These are phyloP conservation scores for Scheffersomyces spartinae DNA, from an alignment of 805 yeast species.

Conservation along the genomic window DNA sequence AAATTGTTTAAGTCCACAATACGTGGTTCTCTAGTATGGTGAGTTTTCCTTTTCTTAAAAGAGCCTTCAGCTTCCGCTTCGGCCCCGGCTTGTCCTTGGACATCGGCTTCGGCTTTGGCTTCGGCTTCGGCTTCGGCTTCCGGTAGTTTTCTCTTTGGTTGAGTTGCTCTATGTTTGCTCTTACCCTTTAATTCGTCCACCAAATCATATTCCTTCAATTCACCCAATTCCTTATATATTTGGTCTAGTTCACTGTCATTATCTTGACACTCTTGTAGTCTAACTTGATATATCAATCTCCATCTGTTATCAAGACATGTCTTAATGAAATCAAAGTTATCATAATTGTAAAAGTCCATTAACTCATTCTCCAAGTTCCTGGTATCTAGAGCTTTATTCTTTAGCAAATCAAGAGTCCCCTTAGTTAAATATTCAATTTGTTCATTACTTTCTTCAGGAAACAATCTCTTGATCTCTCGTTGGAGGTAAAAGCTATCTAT, in stretches of 20 bases:
- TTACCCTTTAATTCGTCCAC: constrained; percentile 23
- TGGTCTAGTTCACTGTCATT: constrained; percentile 19
- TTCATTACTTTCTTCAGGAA: constrained; percentile 25
- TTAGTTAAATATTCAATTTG: constrained; percentile 31
- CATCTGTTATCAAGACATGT: constrained; percentile 38
- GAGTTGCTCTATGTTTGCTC: constrained; percentile 7
- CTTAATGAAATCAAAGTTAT: constrained; percentile 38
- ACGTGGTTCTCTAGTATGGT: constrained; percentile 29
- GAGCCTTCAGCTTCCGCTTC: constrained; percentile 3
- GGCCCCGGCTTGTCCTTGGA: constrained; percentile 5
- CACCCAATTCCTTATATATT: constrained; percentile 33
- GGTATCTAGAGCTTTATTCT: constrained; percentile 19
- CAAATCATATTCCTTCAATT: constrained; percentile 27
- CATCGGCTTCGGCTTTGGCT: constrained; percentile 1
- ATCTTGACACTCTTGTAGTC: constrained; percentile 19
- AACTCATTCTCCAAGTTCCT: constrained; percentile 44
- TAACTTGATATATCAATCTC: constrained; percentile 43
- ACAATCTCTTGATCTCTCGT: constrained; percentile 29
- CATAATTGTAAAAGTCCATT: constrained; percentile 39
- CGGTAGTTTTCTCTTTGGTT: constrained; percentile 13
- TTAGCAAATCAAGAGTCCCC: constrained; percentile 24
- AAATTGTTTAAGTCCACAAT: constrained; percentile 54
- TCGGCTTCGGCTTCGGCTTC: constrained; percentile 3
- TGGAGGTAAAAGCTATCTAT: constrained; percentile 40
- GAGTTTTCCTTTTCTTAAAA: constrained; percentile 4